Percentiles rank a stretch among this genome's conserved stretches.
Conservation (phyloP, 176 grass and related monocot genomes). For the Oryza coarctata region DNA sequence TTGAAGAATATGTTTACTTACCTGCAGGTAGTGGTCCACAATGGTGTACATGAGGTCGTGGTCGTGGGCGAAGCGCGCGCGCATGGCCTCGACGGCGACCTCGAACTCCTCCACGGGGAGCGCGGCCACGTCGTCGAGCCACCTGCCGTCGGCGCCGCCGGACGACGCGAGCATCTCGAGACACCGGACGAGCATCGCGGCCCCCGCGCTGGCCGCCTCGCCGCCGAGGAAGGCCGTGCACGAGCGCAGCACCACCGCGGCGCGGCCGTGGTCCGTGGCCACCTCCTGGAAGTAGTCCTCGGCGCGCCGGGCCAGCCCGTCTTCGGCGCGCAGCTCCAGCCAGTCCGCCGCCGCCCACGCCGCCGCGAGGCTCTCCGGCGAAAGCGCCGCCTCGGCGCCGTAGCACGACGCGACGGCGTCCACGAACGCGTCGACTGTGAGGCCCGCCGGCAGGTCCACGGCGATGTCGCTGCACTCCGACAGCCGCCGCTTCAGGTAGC, state of each 20-base stretch:
- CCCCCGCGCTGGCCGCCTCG: slow-evolving; percentile 30
- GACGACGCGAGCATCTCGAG: slow-evolving; percentile 61
- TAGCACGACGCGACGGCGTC: slow-evolving; percentile 67
- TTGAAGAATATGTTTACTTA: background rate
- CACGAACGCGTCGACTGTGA: slow-evolving; percentile 44
- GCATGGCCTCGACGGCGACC: slow-evolving; percentile 58
- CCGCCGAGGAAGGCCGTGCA: slow-evolving; percentile 55
- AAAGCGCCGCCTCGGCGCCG: slow-evolving; percentile 33
- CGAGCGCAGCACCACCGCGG: slow-evolving; percentile 46
- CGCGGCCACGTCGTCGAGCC: slow-evolving; percentile 66
- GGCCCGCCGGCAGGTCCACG: slow-evolving; percentile 48
- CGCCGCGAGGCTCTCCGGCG: slow-evolving; percentile 49
- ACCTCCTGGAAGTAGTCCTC: slow-evolving; percentile 86
- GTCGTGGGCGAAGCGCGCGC: slow-evolving; percentile 54
- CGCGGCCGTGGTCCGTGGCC: slow-evolving; percentile 46
- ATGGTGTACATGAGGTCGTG: slow-evolving; percentile 88
- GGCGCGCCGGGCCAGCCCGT: slow-evolving; percentile 31
- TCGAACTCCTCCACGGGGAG: slow-evolving; percentile 54
- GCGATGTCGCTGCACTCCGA: slow-evolving; percentile 50
- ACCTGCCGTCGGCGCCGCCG: slow-evolving; percentile 27
- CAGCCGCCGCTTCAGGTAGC: slow-evolving; percentile 60
- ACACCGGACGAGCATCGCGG: slow-evolving; percentile 61
- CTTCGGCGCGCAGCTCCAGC: slow-evolving; percentile 55
- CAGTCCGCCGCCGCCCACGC: slow-evolving; percentile 58
- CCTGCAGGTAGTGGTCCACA: slow-evolving; percentile 76